Conservation (phyloP, 2,329 filamentous ascomycete genomes). For the Pseudocercospora fuligena region DNA sequence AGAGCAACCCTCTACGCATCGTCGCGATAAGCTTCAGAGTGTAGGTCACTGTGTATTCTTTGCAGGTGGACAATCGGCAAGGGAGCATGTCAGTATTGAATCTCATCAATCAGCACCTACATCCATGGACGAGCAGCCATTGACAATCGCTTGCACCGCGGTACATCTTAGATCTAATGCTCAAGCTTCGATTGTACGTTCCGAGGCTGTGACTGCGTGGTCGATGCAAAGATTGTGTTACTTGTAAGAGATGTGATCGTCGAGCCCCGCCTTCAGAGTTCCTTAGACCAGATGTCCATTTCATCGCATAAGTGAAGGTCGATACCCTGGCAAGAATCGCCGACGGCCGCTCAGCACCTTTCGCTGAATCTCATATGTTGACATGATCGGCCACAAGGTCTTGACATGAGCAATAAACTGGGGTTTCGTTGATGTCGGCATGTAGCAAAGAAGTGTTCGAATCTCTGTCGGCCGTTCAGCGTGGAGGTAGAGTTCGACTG, state of each 20-base stretch:
- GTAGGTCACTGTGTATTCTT: not conserved
- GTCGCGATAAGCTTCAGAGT: not conserved
- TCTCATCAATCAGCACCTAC: not conserved
- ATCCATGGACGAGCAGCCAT: not conserved
- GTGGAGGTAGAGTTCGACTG: constrained; percentile 8
- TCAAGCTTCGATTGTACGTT: too few species aligned
- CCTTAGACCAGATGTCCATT: too few species aligned
- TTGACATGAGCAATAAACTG: not conserved
- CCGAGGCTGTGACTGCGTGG: too few species aligned
- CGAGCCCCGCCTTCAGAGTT: too few species aligned
- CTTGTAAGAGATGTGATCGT: too few species aligned
- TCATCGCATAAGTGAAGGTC: too few species aligned
- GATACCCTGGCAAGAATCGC: too few species aligned
- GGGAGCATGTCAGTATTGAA: not conserved
- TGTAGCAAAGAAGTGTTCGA: not conserved
- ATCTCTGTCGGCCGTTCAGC: not conserved
- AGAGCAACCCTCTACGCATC: not conserved
- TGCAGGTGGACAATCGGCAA: not conserved
- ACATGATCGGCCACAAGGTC: not conserved
- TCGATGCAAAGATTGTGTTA: too few species aligned
- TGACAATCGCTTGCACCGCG: not conserved
- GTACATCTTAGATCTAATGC: not conserved
- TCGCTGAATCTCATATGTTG: not conserved
- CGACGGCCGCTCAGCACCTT: not conserved
- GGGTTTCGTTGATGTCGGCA: not conserved